Base-by-base conservation (phyloP, 768 basidiomycete genomes). In the Amylocystis lapponica region DNA sequence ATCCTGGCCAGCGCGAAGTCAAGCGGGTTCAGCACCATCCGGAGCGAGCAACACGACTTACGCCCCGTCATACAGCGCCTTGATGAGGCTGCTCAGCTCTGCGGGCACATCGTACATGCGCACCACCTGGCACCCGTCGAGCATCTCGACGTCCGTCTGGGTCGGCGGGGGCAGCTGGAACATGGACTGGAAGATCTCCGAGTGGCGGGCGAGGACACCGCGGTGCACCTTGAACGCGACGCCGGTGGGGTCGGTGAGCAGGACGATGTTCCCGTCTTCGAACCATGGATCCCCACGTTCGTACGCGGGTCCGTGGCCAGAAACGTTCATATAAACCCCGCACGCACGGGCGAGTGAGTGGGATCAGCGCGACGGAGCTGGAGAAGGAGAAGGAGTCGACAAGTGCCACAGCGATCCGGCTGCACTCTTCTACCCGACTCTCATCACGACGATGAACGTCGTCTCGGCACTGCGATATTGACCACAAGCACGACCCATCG, bases 241-340 rank as follows among this genome's bases (percentile, higher is more conserved):
- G 35, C 47, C 39, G 13, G 54, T 48, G 22, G 60, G 52, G 34
- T 68, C 65, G 9, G 72, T 69, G 29, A 74, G 57, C 3, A 81
- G 65, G 14, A 79, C 59, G 36, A 80, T 66, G 54, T 79, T 81
- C 14, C 78, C 78, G 49, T 79, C 78, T 19, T 78, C 74, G 52
- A 81, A 77, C 74, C 74, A 79, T 13, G 75, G 76, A 62, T 78
- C 62, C 21, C 62, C 63, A 19, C 55, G 58, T 31, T 43, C 51
- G 25, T 44, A 36, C 8, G 9, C 11, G 4, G 47, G 48, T n/a
- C n/a, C n/a, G n/a, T n/a, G n/a, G n/a, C n/a, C n/a, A n/a, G n/a
- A n/a, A n/a, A n/a, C n/a, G n/a, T n/a, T n/a, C n/a, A n/a, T n/a
- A n/a, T n/a, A n/a, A n/a, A n/a, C n/a, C n/a, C n/a, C n/a, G n/a